Evolutionary conservation across 768 basidiomycete genomes (phyloP).

Genomic region (button mushroom (Agaricus bisporus)): DNA sequence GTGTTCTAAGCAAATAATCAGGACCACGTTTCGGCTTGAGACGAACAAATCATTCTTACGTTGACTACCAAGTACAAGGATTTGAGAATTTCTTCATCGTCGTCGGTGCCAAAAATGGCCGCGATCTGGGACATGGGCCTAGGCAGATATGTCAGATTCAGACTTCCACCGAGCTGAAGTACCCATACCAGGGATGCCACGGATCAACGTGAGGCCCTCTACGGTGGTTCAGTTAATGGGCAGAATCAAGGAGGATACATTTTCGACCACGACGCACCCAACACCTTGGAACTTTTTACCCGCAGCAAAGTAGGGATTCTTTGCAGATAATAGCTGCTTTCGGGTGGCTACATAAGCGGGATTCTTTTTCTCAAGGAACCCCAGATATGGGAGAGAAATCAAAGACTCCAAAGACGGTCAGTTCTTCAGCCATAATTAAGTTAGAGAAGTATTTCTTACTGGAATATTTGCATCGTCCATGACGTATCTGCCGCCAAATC

Average conservation of each 20-base stretch:
- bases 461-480: conserved; percentile 89
- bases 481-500: conserved; percentile 64
- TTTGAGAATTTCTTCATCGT: conserved; percentile 61
- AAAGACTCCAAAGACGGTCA: conserved; percentile 43
- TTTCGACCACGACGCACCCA: conserved; percentile 41
- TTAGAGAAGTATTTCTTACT: conserved; percentile 29
- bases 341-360: conserved; percentile 61
- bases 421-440: background rate
- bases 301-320: conserved; percentile 66
- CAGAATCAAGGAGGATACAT: background rate
- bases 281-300: conserved; percentile 62
- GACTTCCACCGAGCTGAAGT: background rate
- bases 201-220: conserved; percentile 73
- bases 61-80: conserved; percentile 63
- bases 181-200: conserved; percentile 60
- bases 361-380: conserved; percentile 59
- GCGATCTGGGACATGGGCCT: conserved; percentile 82
- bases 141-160: conserved; percentile 1
- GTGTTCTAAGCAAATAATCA: conserved; percentile 46
- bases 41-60: conserved; percentile 31
- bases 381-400: conserved; percentile 74
- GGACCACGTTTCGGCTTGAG: background rate
- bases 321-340: conserved; percentile 49
- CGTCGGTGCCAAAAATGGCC: conserved; percentile 67
- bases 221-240: background rate